A percentile compares a stretch with the other conserved stretches of the same genome.
Evolutionary conservation across 2,329 filamentous ascomycete species (phyloP).

Genomic region (Penicillium sp.): DNA sequence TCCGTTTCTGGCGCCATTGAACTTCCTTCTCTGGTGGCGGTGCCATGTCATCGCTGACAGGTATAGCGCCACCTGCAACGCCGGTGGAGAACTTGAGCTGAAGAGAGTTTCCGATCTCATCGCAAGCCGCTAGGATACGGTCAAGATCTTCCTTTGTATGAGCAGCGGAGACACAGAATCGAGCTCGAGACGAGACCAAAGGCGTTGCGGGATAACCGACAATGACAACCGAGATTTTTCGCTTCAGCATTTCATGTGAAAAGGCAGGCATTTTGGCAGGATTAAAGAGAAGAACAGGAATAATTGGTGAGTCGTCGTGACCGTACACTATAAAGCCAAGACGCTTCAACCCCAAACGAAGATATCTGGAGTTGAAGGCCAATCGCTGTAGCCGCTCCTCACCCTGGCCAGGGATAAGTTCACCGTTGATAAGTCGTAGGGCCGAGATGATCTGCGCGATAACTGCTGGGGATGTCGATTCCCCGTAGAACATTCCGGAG

Average conservation of each 20-base stretch:
- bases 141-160: conserved; percentile 99
- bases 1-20: conserved; percentile 61
- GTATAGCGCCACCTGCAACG: conserved; percentile 83
- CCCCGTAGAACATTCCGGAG: conserved; percentile 82
- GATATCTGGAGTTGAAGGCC: conserved; percentile 97
- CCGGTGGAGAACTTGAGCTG: conserved; percentile 98
- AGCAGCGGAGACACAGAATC: conserved; percentile 93
- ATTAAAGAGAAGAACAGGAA: conserved; percentile 92
- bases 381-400: conserved; percentile 94
- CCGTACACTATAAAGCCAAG: conserved; percentile 96
- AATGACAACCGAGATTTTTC: conserved; percentile 96
- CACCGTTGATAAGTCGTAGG: conserved; percentile 85
- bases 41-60: conserved; percentile 72
- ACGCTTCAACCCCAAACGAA: conserved; percentile 95
- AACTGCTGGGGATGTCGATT: conserved; percentile 85
- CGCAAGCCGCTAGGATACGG: conserved; percentile 82
- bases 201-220: conserved; percentile 97
- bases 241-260: conserved; percentile 96
- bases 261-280: conserved; percentile 99
- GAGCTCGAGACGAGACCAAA: conserved; percentile 88
- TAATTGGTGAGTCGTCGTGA: conserved; percentile 96
- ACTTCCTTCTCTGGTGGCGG: conserved; percentile 69
- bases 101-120: conserved; percentile 88
- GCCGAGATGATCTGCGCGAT: conserved; percentile 89
- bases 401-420: conserved; percentile 86